These are phyloP conservation scores for Deakozyma indianensis DNA, from an alignment of 805 yeast genomes.

Conservation along the genomic window DNA sequence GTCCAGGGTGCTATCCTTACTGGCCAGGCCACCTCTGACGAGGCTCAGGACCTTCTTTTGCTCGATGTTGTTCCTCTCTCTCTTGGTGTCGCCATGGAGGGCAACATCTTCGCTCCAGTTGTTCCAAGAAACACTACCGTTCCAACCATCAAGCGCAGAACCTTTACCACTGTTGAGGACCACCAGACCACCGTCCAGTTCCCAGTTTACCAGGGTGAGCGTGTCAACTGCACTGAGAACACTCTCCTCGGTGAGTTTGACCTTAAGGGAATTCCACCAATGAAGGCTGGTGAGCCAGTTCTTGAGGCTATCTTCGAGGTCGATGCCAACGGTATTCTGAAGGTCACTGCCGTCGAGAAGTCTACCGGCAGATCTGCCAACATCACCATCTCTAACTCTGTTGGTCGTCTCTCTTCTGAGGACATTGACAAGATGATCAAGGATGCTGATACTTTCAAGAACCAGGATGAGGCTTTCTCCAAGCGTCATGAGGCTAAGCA, in stretches of 20 bases:
- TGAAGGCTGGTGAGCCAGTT: conserved; percentile 98
- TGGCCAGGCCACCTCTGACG: conserved; percentile 79
- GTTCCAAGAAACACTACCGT: conserved; percentile 99
- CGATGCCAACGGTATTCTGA: conserved; percentile 98
- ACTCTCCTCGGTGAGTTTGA: conserved; percentile 97
- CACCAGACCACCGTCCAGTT: conserved; percentile 97
- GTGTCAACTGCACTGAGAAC: conserved; percentile 97
- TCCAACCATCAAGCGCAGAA: conserved; percentile 97
- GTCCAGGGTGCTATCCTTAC: conserved; percentile 98
- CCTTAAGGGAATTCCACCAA: conserved; percentile 94
- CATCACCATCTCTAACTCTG: conserved; percentile 98
- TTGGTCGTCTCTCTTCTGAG: conserved; percentile 92
- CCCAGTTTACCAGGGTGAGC: conserved; percentile 99
- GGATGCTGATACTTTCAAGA: conserved; percentile 98
- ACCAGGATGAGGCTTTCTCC: conserved; percentile 98
- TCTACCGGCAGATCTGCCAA: conserved; percentile 97
- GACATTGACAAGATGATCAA: conserved; percentile 97
- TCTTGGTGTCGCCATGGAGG: conserved; percentile 99
- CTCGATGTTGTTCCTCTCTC: conserved; percentile 97
- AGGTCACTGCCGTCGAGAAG: conserved; percentile 97
- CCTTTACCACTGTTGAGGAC: conserved; percentile 97
- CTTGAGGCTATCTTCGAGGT: conserved; percentile 98
- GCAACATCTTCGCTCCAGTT: conserved; percentile 97
- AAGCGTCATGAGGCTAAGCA: conserved; percentile 99
- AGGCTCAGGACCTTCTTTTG: conserved; percentile 88